Conservation (phyloP, 2,329 filamentous ascomycete species). For the Fusarium floridanum region DNA sequence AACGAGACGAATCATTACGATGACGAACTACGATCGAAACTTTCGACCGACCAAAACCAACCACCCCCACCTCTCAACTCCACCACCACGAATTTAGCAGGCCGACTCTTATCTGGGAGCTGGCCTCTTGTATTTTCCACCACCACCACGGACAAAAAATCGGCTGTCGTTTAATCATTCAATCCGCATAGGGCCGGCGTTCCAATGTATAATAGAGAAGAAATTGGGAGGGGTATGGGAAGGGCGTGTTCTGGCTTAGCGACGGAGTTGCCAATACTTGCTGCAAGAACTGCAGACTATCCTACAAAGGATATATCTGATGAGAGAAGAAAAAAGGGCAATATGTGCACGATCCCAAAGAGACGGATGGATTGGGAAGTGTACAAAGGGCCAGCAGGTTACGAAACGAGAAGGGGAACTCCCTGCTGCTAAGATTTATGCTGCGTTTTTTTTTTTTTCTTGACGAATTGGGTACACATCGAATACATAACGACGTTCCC, state of each 20-base stretch:
- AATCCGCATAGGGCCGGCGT: slow-evolving; percentile 51
- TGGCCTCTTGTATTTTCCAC: slow-evolving; percentile 38
- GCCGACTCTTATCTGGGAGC: slow-evolving; percentile 13
- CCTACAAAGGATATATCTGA: slow-evolving; percentile 35
- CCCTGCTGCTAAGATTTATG: slow-evolving; percentile 22
- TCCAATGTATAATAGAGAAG: slow-evolving; percentile 50
- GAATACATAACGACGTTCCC: slow-evolving; percentile 45
- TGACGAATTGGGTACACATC: slow-evolving; percentile 34
- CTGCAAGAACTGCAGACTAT: slow-evolving; percentile 26
- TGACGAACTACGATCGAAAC: slow-evolving; percentile 21
- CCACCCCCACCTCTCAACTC: slow-evolving; percentile 42
- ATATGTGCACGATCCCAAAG: slow-evolving; percentile 36
- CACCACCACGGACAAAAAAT: slow-evolving; percentile 37
- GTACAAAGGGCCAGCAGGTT: slow-evolving; percentile 10
- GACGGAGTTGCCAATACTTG: slow-evolving; percentile 40
- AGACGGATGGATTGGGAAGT: slow-evolving; percentile 11
- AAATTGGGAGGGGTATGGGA: slow-evolving; percentile 29
- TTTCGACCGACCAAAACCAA: slow-evolving; percentile 23
- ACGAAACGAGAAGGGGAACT: slow-evolving; percentile 17
- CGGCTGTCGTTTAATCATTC: slow-evolving; percentile 38
- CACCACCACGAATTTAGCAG: slow-evolving; percentile 30
- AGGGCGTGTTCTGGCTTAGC: slow-evolving; percentile 43
- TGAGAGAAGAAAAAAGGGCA: slow-evolving; percentile 8
- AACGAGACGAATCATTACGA: slow-evolving; percentile 27
- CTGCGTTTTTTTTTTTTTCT: slow-evolving; percentile 15